Conservation (phyloP, 1,139 yeast genomes). For the Debaryomyces nepalensis region DNA sequence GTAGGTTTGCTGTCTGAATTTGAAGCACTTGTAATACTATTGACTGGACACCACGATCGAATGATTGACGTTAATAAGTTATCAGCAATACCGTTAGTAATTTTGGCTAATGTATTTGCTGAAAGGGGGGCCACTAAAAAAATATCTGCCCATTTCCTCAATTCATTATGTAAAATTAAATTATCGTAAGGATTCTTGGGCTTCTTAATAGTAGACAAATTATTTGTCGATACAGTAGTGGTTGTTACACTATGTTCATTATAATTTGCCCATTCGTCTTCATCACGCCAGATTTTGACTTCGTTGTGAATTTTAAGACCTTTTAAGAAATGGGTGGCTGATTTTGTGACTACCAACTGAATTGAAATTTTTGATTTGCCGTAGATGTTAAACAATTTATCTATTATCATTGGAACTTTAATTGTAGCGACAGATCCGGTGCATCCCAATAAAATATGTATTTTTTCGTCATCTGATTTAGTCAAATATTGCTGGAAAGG, state of each 20-base stretch:
- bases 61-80: conserved; percentile 82
- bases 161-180: conserved; percentile 77
- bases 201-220: conserved; percentile 25
- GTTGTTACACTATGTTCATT: conserved; percentile 39
- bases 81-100: conserved; percentile 90
- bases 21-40: conserved; percentile 18
- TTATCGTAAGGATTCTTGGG: conserved; percentile 47
- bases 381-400: conserved; percentile 75
- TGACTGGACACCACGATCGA: conserved; percentile 85
- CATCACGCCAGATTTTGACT: conserved; percentile 91
- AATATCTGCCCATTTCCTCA: conserved; percentile 95
- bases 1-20: conserved; percentile 16
- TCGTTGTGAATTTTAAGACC: conserved; percentile 80
- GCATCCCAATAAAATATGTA: conserved; percentile 87
- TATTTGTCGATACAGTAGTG: conserved; percentile 17
- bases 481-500: conserved; percentile 75
- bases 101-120: conserved; percentile 91
- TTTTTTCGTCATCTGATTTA: conserved; percentile 76
- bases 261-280: conserved; percentile 81
- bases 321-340: conserved; percentile 81
- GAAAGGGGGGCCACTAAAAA: conserved; percentile 90
- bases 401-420: conserved; percentile 84
- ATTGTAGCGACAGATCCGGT: conserved; percentile 98
- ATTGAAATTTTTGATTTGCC: conserved; percentile 74
- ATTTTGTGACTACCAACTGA: conserved; percentile 81